Percentiles rank a stretch among this genome's conserved stretches.
These are phyloP conservation scores for Suillus bovinus DNA, from an alignment of 768 basidiomycete genomes.

Conservation along the genomic window DNA sequence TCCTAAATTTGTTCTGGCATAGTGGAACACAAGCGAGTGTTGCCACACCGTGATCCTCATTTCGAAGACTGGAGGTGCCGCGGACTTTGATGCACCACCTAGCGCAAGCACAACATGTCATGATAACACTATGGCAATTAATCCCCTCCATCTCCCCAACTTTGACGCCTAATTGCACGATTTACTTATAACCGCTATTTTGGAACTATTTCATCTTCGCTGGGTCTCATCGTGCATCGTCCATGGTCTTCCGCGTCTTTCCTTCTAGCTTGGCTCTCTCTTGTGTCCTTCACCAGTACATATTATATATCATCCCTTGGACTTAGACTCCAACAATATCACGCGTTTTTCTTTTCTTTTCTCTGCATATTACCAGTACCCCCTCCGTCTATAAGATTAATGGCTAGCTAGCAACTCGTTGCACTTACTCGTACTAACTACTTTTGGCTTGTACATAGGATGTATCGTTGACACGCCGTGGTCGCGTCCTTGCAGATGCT, in stretches of 20 bases:
- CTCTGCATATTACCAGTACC: constrained; percentile 22
- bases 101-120: background rate
- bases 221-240: constrained; percentile 15
- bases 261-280: background rate
- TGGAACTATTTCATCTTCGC: constrained; percentile 27
- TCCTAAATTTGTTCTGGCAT: constrained; percentile 65
- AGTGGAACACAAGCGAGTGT: constrained; percentile 22
- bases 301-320: constrained; percentile 26
- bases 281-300: constrained; percentile 17
- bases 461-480: constrained; percentile 9
- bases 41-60: constrained; percentile 20
- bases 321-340: constrained; percentile 17
- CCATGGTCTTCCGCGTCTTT: background rate
- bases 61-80: background rate
- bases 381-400: constrained; percentile 22
- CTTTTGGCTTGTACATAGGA: constrained; percentile 10
- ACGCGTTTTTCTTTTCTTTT: constrained; percentile 8
- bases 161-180: background rate
- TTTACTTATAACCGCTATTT: constrained; percentile 32
- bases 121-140: background rate
- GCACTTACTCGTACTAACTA: constrained; percentile 9
- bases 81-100: background rate
- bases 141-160: background rate
- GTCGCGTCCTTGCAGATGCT: constrained; percentile 10
- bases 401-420: constrained; percentile 20